Evolutionary conservation across 768 basidiomycete genomes (phyloP), one percentile per base, ranked within the genome.

Genomic region (Leucocoprinus sp.): DNA sequence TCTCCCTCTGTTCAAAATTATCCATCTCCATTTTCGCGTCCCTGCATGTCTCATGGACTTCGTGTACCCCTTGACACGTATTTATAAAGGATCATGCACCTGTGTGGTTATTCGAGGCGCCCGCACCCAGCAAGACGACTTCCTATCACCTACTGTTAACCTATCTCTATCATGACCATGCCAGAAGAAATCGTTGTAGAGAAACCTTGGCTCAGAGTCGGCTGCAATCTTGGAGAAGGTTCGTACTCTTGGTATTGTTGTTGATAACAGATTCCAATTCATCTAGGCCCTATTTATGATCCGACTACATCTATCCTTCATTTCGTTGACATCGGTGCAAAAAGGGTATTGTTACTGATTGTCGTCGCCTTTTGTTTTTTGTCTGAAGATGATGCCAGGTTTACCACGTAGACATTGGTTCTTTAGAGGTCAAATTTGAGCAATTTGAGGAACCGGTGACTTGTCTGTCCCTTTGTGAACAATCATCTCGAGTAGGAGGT

Each of bases 221-320:
- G 71, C 11, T 82, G 80, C 50, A 71, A 63, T 11, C 63, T 84
- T 19, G 81, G 81, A 43, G 78, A 84, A 77, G 79, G 81, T 80
- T 50, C 36, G 53, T 49, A 31, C 33, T 48, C 43, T 43, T 24
- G 44, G 36, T 31, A 14, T 24, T 14, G 22, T 14, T 11, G 17
- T 24, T 37, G 33, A 29, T 43, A 43, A 28, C 28, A 28, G 22
- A 27, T 35, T 26, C 34, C 28, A 37, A 14, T 39, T 45, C 7
- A 47, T 19, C 34, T 53, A 84, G 80, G 76, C 23, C 82, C 83
- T 5, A 48, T 84, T 11, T 84, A 80, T 56, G 82, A 84, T 50
- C 60, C 72, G 9, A 54, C 52, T 36, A 75, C 74, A 1, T 67
- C 66, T 8, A 69, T 64, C 19, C 57, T 84, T 28, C 82, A 84